Conservation (phyloP, 768 basidiomycete species). For the Gymnopilus dilepis region DNA sequence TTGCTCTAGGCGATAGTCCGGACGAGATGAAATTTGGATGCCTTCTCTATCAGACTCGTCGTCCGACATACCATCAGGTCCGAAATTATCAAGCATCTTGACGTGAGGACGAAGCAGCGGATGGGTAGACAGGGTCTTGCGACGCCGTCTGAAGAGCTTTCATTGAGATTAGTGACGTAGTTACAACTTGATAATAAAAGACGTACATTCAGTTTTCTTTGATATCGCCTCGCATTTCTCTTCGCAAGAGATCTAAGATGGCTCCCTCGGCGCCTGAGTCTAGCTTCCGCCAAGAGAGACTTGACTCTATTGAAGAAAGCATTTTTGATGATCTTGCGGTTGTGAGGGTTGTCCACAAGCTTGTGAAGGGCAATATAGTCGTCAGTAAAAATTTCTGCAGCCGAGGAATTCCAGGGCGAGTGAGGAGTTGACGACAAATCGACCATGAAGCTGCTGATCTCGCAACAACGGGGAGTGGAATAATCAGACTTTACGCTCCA, state of each 20-base stretch:
- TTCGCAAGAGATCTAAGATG: background rate
- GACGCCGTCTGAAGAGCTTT: background rate
- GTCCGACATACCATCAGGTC: background rate
- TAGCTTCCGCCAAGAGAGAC: background rate
- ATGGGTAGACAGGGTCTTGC: background rate
- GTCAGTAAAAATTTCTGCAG: background rate
- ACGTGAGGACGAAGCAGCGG: background rate
- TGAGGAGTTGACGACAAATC: background rate
- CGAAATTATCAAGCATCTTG: background rate
- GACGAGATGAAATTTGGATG: background rate
- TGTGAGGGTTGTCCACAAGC: background rate
- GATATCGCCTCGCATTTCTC: background rate
- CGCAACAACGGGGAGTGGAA: background rate
- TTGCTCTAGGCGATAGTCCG: background rate
- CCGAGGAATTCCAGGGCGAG: background rate
- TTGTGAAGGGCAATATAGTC: background rate
- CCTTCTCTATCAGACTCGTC: slow-evolving; percentile 1
- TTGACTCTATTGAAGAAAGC: background rate
- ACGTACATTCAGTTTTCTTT: background rate
- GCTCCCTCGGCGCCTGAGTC: background rate
- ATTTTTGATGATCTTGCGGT: background rate
- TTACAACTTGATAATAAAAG: background rate
- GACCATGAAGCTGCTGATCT: background rate
- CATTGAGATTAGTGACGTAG: background rate
- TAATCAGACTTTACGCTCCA: background rate